Evolutionary conservation across 352 stramenopile genomes (phyloP), one percentile per base, ranked within the genome.

Genomic region (Phytophthora sp.): DNA sequence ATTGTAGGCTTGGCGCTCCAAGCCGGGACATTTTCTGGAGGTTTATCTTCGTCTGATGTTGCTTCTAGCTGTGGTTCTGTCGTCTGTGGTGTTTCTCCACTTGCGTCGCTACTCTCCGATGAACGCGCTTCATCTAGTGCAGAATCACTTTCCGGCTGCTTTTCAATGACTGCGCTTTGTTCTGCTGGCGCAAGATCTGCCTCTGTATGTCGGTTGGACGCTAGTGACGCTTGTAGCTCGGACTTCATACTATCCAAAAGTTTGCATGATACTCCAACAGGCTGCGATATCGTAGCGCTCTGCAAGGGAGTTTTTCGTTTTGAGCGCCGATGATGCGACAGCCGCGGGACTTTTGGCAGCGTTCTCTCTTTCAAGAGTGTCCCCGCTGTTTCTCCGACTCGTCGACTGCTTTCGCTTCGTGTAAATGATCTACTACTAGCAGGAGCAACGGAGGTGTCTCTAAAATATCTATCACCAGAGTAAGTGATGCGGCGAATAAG

Each of bases 191-290:
- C 23, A 30, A 54, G 39, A 4, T 63, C 54, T 11, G 60, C 64
- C 17, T 61, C 38, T 35, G 54, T 45, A 34, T 56, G 66, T 38
- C 42, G 38, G n/a, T 10, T 24, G 10, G 58, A 44, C 34, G 65
- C 62, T 51, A 88, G 72, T 0, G 84, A 93, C 12, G 67, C 73
- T 21, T 84, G 70, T 3, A 93, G 51, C 58, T 93, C 80, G 1
- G 71, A 87, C 61, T 87, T 89, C 78, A 90, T 93, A 32, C 38
- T 76, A 9, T 87, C 74, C 4, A 91, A 57, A 38, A 93, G 69
- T 27, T 81, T 68, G 3, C 80, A 91, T 21, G 75, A 76, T 37
- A 93, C 77, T 24, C 87, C 82, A 18, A 93, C 72, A 5, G 69
- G 63, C 30, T 88, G 66, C 2, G 72, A 77, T 18, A 71, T 66